Evolutionary conservation across 1,139 yeast genomes (phyloP).

Genomic region (Eremothecium sinecaudum): DNA sequence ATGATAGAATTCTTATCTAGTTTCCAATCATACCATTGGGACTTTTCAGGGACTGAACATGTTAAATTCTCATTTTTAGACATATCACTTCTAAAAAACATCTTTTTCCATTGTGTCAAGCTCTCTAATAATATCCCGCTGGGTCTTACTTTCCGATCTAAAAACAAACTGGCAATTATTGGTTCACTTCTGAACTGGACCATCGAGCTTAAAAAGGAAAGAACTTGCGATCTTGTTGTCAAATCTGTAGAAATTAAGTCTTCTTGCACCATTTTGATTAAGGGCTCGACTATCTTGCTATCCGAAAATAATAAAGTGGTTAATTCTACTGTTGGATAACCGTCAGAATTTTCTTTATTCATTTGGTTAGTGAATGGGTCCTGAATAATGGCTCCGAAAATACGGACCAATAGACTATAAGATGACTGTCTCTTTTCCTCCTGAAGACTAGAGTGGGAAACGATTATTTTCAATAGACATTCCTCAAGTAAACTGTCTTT

Average conservation of each 20-base stretch:
- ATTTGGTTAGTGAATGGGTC: not conserved
- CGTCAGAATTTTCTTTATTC: not conserved
- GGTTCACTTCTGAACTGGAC: constrained; percentile 1
- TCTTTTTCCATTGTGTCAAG: constrained; percentile 1
- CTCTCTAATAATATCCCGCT: not conserved
- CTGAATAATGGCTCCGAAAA: not conserved
- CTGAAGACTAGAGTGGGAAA: not conserved
- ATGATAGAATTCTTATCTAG: constrained; percentile 2
- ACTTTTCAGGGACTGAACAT: not conserved
- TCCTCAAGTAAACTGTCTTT: not conserved
- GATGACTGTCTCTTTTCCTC: constrained; percentile 2
- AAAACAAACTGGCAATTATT: constrained; percentile 2
- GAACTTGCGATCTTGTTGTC: constrained; percentile 2
- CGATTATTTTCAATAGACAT: constrained; percentile 1
- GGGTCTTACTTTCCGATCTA: not conserved
- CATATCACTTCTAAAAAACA: not conserved
- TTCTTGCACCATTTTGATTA: not conserved
- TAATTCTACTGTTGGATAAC: not conserved
- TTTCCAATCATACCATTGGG: constrained; percentile 5
- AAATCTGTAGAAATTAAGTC: constrained; percentile 2
- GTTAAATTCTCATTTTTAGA: not conserved
- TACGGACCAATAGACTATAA: constrained; percentile 2
- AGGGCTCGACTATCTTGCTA: not conserved
- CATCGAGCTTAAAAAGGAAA: constrained; percentile 2
- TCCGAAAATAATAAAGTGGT: constrained; percentile 1